Percentiles rank a stretch among this genome's conserved stretches.
These are phyloP conservation scores for Aleurites moluccanus DNA, from an alignment of 441 rosid species.

Conservation along the genomic window DNA sequence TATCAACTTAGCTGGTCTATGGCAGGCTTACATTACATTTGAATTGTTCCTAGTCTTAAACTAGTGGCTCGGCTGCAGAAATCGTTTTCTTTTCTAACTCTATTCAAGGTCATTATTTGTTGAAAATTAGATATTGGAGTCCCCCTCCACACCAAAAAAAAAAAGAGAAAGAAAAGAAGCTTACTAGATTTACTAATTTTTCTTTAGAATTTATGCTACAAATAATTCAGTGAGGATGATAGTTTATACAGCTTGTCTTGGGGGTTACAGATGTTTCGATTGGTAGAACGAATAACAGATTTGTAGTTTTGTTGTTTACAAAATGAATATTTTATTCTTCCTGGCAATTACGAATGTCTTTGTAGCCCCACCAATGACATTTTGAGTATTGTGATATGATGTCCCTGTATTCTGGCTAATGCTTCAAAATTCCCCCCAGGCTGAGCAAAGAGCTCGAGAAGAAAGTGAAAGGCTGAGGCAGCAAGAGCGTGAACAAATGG, in stretches of 20 bases:
- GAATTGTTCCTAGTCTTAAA: background rate
- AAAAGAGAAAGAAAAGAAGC: too few relatives aligned
- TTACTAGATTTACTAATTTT: background rate
- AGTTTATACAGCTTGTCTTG: background rate
- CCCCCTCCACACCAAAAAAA: too few relatives aligned
- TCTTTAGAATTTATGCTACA: background rate
- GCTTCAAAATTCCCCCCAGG: slow-evolving; percentile 36
- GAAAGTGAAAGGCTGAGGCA: slow-evolving; percentile 89
- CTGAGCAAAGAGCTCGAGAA: slow-evolving; percentile 83
- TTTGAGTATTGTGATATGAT: background rate
- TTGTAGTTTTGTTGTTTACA: background rate
- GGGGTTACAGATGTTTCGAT: background rate
- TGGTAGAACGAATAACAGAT: background rate
- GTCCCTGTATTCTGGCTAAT: slow-evolving; percentile 1
- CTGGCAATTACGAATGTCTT: background rate
- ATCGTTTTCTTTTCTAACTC: background rate
- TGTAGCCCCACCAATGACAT: background rate
- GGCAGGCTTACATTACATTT: background rate
- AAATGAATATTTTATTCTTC: background rate
- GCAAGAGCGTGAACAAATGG: slow-evolving; percentile 78
- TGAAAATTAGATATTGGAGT: background rate
- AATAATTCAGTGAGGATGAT: background rate
- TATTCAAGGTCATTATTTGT: background rate
- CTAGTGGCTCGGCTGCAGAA: background rate
- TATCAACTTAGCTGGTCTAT: background rate